Conservation (phyloP, 345 rosid genomes). For the Hibiscus mutabilis region DNA sequence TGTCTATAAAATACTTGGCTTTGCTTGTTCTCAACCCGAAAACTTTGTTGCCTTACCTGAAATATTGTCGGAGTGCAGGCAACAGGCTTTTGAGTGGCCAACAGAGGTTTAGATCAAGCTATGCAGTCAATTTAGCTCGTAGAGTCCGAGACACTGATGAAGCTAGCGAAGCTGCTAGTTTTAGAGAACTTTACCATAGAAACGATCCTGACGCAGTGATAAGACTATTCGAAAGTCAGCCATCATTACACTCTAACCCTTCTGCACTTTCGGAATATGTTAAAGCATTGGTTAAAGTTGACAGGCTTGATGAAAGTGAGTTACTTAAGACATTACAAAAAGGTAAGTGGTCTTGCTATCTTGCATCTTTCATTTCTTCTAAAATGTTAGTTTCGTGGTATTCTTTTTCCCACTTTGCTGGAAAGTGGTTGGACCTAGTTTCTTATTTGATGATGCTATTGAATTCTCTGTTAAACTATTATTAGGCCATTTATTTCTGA, state of each 20-base stretch:
- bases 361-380: neutral
- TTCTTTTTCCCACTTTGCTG: neutral
- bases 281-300: constrained; percentile 83
- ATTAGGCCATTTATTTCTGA: neutral
- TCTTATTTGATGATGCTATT: neutral
- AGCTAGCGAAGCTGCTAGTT: constrained; percentile 55
- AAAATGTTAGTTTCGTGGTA: neutral
- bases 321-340: constrained; percentile 72
- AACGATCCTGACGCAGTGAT: constrained; percentile 90
- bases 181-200: constrained; percentile 62
- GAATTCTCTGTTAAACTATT: neutral
- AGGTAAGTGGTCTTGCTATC: constrained; percentile 35
- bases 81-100: constrained; percentile 23
- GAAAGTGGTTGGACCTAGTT: neutral
- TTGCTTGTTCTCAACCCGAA: neutral
- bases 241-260: constrained; percentile 57
- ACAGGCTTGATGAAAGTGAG: constrained; percentile 79
- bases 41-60: neutral
- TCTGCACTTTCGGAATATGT: constrained; percentile 77
- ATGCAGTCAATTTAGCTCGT: constrained; percentile 67
- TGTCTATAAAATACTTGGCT: neutral
- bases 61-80: constrained; percentile 22
- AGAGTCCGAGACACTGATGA: constrained; percentile 70
- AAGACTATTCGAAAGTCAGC: constrained; percentile 70
- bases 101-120: constrained; percentile 58